phyloP scores from a whole-genome alignment of 805 yeast genomes.

The Komagataella pastoris region DNA sequence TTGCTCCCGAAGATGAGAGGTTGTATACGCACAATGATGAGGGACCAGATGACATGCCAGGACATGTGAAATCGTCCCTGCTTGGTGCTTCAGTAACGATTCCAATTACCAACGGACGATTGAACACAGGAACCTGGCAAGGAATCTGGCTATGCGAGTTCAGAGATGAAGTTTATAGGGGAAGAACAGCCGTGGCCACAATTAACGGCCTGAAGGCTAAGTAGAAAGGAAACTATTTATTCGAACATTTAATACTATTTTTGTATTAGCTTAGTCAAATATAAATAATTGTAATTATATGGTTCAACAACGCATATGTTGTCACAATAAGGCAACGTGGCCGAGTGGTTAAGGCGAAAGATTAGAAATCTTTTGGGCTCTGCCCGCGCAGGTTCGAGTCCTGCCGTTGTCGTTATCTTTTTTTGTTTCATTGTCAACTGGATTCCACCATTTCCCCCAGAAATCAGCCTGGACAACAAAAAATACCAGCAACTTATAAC shows the following conservation, averaged over 20 bases:
- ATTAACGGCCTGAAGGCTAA: conserved; percentile 41
- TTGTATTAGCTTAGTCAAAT: no score
- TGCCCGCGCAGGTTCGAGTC: conserved; percentile 59
- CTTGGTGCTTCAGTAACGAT: conserved; percentile 54
- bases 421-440: neutral
- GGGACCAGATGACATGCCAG: conserved; percentile 79
- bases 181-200: conserved; percentile 59
- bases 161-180: conserved; percentile 40
- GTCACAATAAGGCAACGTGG: conserved; percentile 21
- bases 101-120: conserved; percentile 55
- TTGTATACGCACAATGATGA: conserved; percentile 56
- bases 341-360: conserved; percentile 62
- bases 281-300: neutral
- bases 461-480: neutral
- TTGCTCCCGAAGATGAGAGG: conserved; percentile 51
- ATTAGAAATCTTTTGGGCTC: conserved; percentile 46
- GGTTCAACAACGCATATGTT: neutral
- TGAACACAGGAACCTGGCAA: conserved; percentile 78
- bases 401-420: conserved; percentile 47
- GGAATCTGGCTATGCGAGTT: conserved; percentile 72
- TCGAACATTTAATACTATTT: neutral
- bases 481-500: no score
- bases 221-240: neutral
- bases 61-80: conserved; percentile 53
- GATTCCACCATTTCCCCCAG: neutral